Conservation (phyloP, 257 asterid genomes). For the Gynochthodes officinalis region DNA sequence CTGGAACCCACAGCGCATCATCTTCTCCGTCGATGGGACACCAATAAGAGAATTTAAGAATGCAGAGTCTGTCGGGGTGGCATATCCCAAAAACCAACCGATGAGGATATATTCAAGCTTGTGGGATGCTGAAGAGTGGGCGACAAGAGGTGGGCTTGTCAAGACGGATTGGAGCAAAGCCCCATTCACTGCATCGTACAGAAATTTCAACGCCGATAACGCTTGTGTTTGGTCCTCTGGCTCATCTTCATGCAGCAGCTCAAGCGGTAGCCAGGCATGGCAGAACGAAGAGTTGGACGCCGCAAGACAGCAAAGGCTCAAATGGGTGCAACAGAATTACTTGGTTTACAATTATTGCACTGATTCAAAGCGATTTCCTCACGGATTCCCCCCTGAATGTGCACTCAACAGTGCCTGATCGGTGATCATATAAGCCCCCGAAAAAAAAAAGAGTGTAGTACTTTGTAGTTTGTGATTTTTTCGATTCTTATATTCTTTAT, state of each 20-base stretch:
- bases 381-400: conserved; percentile 8
- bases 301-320: conserved; percentile 6
- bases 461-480: too few species aligned
- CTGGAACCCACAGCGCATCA: conserved; percentile 8
- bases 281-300: conserved; percentile 7
- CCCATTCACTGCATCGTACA: conserved; percentile 5
- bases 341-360: conserved; percentile 11
- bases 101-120: conserved; percentile 21
- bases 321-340: conserved; percentile 9
- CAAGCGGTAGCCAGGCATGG: conserved; percentile 4
- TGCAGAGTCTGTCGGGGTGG: conserved; percentile 1
- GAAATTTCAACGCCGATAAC: neutral
- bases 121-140: conserved; percentile 22
- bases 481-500: neutral
- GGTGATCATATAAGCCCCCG: neutral
- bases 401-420: conserved; percentile 2
- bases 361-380: conserved; percentile 3
- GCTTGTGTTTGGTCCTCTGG: conserved; percentile 9
- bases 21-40: conserved; percentile 2
- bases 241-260: conserved; percentile 1
- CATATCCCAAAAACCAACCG: conserved; percentile 6
- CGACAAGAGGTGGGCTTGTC: neutral
- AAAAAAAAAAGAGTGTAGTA: too few species aligned
- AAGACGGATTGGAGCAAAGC: conserved; percentile 10
- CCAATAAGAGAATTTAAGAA: conserved; percentile 7